phyloP scores from a whole-genome alignment of 192 early-diverging fungal genomes.

The Linnemannia hyalina region DNA sequence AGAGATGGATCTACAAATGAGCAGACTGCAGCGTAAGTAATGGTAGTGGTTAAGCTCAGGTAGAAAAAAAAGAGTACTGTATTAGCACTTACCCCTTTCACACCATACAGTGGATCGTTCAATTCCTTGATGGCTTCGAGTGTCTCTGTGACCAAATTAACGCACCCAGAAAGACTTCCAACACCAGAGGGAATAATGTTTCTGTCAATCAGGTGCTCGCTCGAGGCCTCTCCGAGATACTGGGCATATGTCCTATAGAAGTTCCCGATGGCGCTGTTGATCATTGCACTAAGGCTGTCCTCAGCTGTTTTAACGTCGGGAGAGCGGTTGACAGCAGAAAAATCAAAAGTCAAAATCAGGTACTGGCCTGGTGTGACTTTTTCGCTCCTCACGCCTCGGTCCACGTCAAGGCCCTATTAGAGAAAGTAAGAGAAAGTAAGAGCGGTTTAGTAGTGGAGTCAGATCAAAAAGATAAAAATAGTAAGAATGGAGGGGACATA shows the following conservation, averaged over 20 bases:
- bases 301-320: constrained; percentile 14
- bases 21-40: constrained; percentile 12
- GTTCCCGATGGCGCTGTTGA: constrained; percentile 14
- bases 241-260: constrained; percentile 33
- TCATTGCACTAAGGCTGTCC: constrained; percentile 16
- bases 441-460: background rate
- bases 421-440: background rate
- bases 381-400: constrained; percentile 19
- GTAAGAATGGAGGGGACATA: background rate
- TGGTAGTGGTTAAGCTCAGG: background rate
- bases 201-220: constrained; percentile 14
- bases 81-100: constrained; percentile 38
- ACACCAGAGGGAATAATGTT: constrained; percentile 2
- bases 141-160: constrained; percentile 19
- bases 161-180: constrained; percentile 14
- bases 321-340: constrained; percentile 31
- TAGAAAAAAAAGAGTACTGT: background rate
- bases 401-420: constrained; percentile 40
- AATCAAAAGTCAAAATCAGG: constrained; percentile 33
- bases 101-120: constrained; percentile 32
- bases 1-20: constrained; percentile 48
- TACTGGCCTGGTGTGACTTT: constrained; percentile 37
- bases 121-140: constrained; percentile 17
- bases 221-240: constrained; percentile 24
- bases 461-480: constrained; percentile 7